Conservation (phyloP, 371 early-diverging fungal genomes). For the Apophysomyces trapeziformis region DNA sequence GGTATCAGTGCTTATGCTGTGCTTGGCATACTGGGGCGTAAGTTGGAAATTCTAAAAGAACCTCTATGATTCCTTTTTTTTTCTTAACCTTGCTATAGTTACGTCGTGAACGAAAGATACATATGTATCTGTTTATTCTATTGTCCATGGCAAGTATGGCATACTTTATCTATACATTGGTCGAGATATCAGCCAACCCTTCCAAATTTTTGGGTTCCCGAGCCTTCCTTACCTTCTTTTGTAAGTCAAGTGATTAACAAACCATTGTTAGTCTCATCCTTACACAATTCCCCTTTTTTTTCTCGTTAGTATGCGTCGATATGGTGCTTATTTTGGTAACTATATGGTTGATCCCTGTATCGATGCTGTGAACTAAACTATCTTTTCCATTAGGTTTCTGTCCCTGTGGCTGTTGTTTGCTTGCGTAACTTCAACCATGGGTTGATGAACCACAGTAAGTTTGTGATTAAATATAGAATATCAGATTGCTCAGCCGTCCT, state of each 20-base stretch:
- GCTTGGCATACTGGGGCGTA: conserved; percentile 80
- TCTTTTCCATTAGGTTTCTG: conserved; percentile 22
- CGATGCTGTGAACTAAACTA: neutral
- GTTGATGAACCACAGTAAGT: conserved; percentile 40
- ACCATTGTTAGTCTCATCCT: neutral
- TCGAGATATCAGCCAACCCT: conserved; percentile 64
- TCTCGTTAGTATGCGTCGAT: conserved; percentile 32
- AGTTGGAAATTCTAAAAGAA: conserved; percentile 14
- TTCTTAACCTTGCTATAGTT: conserved; percentile 21
- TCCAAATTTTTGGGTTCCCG: conserved; percentile 57
- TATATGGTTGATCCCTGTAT: neutral
- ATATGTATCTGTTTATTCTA: conserved; percentile 62
- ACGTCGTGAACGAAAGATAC: conserved; percentile 53
- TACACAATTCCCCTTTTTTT: conserved; percentile 3
- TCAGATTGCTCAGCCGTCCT: neutral
- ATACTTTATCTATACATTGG: conserved; percentile 76
- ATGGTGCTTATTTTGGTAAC: conserved; percentile 36
- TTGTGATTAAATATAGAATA: neutral
- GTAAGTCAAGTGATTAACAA: conserved; percentile 22
- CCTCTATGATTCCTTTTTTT: neutral
- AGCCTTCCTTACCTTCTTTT: conserved; percentile 76
- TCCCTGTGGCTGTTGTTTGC: conserved; percentile 34
- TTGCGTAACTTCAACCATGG: conserved; percentile 34
- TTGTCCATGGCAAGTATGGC: conserved; percentile 59
- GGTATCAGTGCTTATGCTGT: conserved; percentile 68